Evolutionary conservation across 495 filamentous ascomycete species (phyloP), one percentile per base, ranked within the genome.

Genomic region (Aspergillus baeticus): DNA sequence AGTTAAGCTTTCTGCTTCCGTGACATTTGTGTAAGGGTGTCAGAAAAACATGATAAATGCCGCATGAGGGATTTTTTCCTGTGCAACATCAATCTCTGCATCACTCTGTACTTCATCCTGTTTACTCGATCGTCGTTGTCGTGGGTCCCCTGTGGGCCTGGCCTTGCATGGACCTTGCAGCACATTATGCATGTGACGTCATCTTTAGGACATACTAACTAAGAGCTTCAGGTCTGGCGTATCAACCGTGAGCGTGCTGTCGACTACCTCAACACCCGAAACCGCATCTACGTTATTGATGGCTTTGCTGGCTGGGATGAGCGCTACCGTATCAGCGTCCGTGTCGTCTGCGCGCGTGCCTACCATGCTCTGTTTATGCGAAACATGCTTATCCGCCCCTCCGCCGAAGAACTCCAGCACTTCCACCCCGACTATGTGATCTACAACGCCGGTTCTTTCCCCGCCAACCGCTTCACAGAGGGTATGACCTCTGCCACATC

Each of bases 291-390:
- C 75, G 94, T 98, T 57, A 79, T 98, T 57, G 94, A 98, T 77
- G 94, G 94, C 58, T 98, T 86, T 71, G 94, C 94, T 57, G 94
- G 94, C 64, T 98, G 94, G 94, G 94, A 98, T 64, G 88, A 95
- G 82, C 91, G 93, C 69, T 98, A 98, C 83, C 84, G 92, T 56
- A 98, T 98, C 79, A 89, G 86, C 65, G 94, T 98, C 67, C 95
- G 94, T 62, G 93, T 98, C 58, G 91, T 98, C 70, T 98, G 94
- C 77, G 94, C 94, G 59, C 90, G 94, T 71, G 94, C 94, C 75
- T 98, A 98, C 83, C 94, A 98, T 83, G 94, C 94, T 60, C 84
- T 98, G 57, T 98, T 98, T 89, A 98, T 98, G 94, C 90, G 95
- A 65, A 98, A 98, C 82, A 98, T 98, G 94, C 89, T 98, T 69